Conservation (phyloP, 495 filamentous ascomycete genomes). For the Coniosporium apollinis region DNA sequence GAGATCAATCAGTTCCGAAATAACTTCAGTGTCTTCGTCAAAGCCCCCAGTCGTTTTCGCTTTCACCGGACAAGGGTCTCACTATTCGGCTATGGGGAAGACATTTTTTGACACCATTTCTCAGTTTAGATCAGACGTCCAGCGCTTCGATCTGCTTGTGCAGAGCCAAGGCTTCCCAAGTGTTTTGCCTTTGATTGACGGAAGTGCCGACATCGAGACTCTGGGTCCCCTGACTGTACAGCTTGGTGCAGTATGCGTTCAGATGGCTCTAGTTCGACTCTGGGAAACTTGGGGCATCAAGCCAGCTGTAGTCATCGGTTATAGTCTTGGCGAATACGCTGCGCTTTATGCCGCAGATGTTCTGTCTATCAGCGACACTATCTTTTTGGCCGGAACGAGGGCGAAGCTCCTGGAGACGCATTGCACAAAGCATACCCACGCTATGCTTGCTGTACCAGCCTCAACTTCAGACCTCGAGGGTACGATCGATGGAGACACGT, state of each 20-base stretch:
- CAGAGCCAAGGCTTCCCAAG: constrained; percentile 3
- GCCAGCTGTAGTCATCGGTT: constrained; percentile 19
- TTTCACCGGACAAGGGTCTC: constrained; percentile 11
- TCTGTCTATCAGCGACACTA: constrained; percentile 7
- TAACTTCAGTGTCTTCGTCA: too few species aligned
- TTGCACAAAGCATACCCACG: constrained; percentile 6
- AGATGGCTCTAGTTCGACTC: constrained; percentile 22
- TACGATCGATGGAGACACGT: not conserved
- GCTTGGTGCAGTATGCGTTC: constrained; percentile 18
- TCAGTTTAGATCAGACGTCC: constrained; percentile 4
- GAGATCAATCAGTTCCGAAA: too few species aligned
- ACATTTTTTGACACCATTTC: constrained; percentile 3
- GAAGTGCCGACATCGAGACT: not conserved
- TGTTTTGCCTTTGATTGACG: constrained; percentile 4
- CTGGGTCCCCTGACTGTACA: constrained; percentile 8
- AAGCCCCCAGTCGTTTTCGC: constrained; percentile 5
- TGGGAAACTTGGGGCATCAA: constrained; percentile 21
- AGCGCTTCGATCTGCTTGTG: constrained; percentile 1
- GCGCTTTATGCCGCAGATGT: constrained; percentile 15
- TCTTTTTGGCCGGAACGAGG: constrained; percentile 11
- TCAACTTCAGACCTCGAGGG: constrained; percentile 1
- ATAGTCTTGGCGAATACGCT: constrained; percentile 19
- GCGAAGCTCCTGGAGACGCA: constrained; percentile 7
- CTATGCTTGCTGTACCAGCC: constrained; percentile 20
- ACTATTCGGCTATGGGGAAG: constrained; percentile 3